These are phyloP conservation scores for Sporothrix variecibatus DNA, from an alignment of 2,329 filamentous ascomycete genomes.

Conservation along the genomic window DNA sequence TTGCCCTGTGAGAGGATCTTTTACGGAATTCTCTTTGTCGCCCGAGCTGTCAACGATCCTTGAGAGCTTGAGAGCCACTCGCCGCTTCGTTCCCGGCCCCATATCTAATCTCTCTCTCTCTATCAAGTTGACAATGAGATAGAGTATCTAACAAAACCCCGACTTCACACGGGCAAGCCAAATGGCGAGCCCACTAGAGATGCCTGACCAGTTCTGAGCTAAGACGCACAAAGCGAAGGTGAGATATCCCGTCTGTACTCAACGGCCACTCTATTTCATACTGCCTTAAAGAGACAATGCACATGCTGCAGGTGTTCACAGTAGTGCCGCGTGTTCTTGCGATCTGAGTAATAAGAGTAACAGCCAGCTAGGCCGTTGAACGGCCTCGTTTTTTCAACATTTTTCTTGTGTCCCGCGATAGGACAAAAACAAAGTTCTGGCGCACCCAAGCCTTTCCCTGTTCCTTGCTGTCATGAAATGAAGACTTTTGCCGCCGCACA, in stretches of 20 bases:
- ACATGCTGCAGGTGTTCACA: not conserved
- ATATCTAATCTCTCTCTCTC: not conserved
- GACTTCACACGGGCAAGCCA: not conserved
- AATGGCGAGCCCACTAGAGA: not conserved
- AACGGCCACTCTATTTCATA: not conserved
- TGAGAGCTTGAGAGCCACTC: not conserved
- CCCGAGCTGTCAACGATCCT: not conserved
- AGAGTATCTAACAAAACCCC: not conserved
- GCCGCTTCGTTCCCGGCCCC: not conserved
- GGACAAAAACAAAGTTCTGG: not conserved
- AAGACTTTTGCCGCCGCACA: conserved; percentile 10
- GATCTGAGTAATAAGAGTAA: not conserved
- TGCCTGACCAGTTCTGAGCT: not conserved
- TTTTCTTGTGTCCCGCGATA: not conserved
- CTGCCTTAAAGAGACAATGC: not conserved
- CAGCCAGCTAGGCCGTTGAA: not conserved
- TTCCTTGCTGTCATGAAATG: not conserved
- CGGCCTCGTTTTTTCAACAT: not conserved
- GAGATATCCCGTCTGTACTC: not conserved
- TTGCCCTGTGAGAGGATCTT: conserved; percentile 22
- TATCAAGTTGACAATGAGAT: not conserved
- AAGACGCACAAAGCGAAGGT: not conserved
- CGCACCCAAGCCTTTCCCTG: not conserved
- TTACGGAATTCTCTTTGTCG: conserved; percentile 9
- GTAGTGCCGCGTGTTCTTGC: not conserved